Evolutionary conservation across 352 stramenopile species (phyloP).

Genomic region (Thraustotheca clavata): DNA sequence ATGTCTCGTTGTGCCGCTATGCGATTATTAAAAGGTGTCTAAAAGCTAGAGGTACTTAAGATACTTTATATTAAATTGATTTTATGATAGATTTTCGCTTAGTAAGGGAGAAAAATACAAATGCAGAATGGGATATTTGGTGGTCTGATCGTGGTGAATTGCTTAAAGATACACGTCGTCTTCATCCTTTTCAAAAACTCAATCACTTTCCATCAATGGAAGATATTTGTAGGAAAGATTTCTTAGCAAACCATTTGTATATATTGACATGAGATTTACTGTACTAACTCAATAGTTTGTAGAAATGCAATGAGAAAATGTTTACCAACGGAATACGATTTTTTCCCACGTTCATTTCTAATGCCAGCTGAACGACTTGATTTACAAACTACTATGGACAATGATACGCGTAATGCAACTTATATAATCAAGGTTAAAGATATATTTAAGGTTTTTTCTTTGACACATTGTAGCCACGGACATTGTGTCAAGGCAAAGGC

Average conservation of each 20-base stretch:
- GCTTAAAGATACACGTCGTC: constrained; percentile 31
- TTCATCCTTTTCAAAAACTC: constrained; percentile 41
- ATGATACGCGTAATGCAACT: constrained; percentile 29
- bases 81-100: constrained; percentile 27
- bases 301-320: constrained; percentile 39
- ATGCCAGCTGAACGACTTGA: constrained; percentile 32
- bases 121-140: constrained; percentile 40
- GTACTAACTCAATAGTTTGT: neutral
- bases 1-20: constrained; percentile 37
- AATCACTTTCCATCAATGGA: constrained; percentile 52
- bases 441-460: neutral
- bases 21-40: constrained; percentile 38
- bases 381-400: constrained; percentile 30
- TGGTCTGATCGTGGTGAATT: constrained; percentile 40
- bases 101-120: constrained; percentile 27
- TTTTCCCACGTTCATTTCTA: constrained; percentile 36
- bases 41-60: constrained; percentile 27
- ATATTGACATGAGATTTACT: constrained; percentile 6
- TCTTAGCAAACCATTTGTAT: constrained; percentile 42
- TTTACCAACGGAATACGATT: constrained; percentile 31
- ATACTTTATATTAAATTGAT: neutral
- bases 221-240: constrained; percentile 48
- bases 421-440: constrained; percentile 32
- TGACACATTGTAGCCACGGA: constrained; percentile 22
- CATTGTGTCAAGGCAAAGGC: constrained; percentile 36